Percentiles rank a stretch among this genome's conserved stretches.
These are phyloP conservation scores for Silene coronaria DNA, from an alignment of 179 eudicot species.

Conservation along the genomic window DNA sequence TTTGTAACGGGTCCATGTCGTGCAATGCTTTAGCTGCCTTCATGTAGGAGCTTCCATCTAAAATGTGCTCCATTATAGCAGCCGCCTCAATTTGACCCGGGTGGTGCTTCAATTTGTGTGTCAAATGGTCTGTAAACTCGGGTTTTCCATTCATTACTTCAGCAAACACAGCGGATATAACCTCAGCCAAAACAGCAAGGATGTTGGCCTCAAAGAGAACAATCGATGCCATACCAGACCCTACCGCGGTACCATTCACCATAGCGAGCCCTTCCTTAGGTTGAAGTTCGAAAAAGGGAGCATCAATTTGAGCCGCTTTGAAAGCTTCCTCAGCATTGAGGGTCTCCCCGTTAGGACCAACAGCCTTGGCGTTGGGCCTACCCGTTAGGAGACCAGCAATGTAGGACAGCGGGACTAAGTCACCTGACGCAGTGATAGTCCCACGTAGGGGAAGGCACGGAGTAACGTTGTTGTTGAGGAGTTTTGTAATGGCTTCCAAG, in stretches of 20 bases:
- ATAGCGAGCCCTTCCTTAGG: conserved; percentile 47
- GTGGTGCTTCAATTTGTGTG: conserved; percentile 57
- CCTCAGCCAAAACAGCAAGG: conserved; percentile 37
- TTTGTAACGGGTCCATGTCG: conserved; percentile 48
- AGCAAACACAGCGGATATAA: conserved; percentile 36
- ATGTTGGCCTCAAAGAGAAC: conserved; percentile 35
- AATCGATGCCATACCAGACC: conserved; percentile 43
- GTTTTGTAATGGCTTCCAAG: conserved; percentile 59
- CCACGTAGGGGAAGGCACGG: conserved; percentile 87
- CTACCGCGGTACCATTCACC: conserved; percentile 66
- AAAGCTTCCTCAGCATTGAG: conserved; percentile 44
- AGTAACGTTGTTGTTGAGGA: conserved; percentile 72
- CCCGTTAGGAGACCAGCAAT: conserved; percentile 48
- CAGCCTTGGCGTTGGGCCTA: conserved; percentile 49
- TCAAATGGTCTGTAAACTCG: conserved; percentile 57
- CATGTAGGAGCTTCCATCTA: conserved; percentile 49
- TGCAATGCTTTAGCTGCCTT: conserved; percentile 44
- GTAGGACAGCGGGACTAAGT: conserved; percentile 62
- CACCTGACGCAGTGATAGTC: conserved; percentile 65
- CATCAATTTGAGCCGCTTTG: conserved; percentile 35
- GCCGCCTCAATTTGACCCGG: conserved; percentile 67
- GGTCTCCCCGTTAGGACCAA: conserved; percentile 40
- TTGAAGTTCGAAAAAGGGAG: conserved; percentile 45
- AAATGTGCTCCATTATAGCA: conserved; percentile 56
- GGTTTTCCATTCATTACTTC: conserved; percentile 48